A percentile compares a stretch with the other conserved stretches of the same genome.
Evolutionary conservation across 192 early-diverging fungal species (phyloP).

Genomic region (Coemansia sp.): DNA sequence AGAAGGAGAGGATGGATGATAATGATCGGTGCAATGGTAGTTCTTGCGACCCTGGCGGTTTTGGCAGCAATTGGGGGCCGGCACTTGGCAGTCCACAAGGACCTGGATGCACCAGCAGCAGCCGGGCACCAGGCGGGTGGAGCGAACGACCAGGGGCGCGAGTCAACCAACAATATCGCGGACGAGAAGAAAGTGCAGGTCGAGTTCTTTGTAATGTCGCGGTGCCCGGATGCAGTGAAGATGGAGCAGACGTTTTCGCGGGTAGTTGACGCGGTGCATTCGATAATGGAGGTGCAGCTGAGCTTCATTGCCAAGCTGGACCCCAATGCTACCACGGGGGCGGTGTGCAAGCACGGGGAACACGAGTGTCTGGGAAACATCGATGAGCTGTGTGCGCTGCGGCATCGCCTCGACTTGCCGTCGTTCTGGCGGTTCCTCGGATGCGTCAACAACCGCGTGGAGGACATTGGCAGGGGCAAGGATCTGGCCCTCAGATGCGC

Average conservation of each 20-base stretch:
- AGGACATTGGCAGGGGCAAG: constrained; percentile 25
- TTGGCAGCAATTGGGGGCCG: neutral
- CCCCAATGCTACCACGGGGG: constrained; percentile 30
- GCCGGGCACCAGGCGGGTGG: no score
- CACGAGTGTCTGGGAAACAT: constrained; percentile 57
- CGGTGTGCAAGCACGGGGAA: constrained; percentile 57
- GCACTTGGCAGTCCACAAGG: neutral
- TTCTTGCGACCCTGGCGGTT: neutral
- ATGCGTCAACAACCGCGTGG: constrained; percentile 33
- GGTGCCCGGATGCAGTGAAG: constrained; percentile 64
- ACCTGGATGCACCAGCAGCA: neutral
- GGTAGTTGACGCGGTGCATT: constrained; percentile 40
- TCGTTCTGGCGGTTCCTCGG: constrained; percentile 45
- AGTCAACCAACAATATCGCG: neutral
- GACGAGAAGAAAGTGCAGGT: constrained; percentile 48
- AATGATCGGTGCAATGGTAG: neutral
- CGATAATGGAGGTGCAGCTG: constrained; percentile 52
- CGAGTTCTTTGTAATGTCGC: constrained; percentile 74
- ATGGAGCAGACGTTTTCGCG: constrained; percentile 53
- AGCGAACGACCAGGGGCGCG: neutral
- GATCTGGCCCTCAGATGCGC: constrained; percentile 39
- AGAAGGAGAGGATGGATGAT: neutral
- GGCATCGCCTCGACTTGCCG: constrained; percentile 28
- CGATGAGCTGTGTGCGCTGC: constrained; percentile 47
- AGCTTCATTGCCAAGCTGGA: constrained; percentile 55